Evolutionary conservation across 208 protist species (phyloP).

Genomic region (Polymyxa betae): DNA sequence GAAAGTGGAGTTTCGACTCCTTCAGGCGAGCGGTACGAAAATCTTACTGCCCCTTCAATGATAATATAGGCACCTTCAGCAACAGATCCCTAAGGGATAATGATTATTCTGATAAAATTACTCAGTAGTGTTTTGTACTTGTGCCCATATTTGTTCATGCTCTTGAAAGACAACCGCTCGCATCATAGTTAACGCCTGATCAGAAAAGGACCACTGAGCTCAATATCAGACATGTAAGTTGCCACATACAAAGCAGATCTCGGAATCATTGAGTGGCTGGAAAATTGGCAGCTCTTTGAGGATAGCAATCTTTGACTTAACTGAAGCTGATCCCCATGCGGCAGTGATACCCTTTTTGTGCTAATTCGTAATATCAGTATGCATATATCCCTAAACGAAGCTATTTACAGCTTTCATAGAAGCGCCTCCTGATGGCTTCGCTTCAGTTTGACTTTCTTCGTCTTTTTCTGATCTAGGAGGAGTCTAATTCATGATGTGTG

Average conservation of each 20-base stretch:
- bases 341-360: neutral
- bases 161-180: neutral
- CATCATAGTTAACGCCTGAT: neutral
- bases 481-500: too few species aligned
- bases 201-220: neutral
- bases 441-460: too few species aligned
- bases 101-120: neutral
- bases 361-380: too few species aligned
- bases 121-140: neutral
- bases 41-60: neutral
- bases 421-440: too few species aligned
- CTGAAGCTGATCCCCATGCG: neutral
- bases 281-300: conserved; percentile 5
- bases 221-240: neutral
- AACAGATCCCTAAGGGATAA: neutral
- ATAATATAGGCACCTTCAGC: neutral
- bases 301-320: neutral
- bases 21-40: neutral
- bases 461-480: too few species aligned
- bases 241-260: conserved; percentile 28
- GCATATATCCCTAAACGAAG: too few species aligned
- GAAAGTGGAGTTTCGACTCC: neutral
- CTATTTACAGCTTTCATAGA: too few species aligned
- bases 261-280: neutral
- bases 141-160: neutral